Conservation (phyloP, 2,329 filamentous ascomycete species). For the Teratosphaeria nubilosa region DNA sequence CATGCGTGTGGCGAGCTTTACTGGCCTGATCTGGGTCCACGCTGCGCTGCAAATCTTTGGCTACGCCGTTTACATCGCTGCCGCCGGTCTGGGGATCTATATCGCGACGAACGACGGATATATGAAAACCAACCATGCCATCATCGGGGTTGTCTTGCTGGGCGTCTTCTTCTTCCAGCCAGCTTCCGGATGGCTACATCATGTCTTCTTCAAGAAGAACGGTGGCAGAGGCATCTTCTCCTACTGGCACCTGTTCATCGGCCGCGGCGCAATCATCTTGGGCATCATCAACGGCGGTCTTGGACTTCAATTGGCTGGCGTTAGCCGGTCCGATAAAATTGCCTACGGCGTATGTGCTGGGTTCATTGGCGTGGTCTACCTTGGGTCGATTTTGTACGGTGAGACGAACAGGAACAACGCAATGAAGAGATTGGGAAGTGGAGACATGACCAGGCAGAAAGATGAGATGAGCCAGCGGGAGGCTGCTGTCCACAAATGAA, state of each 20-base stretch:
- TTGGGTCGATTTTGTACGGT: conserved; percentile 22
- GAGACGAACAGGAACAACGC: conserved; percentile 14
- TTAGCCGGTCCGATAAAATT: conserved; percentile 23
- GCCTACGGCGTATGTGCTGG: conserved; percentile 42
- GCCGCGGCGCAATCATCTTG: conserved; percentile 34
- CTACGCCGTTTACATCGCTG: conserved; percentile 38
- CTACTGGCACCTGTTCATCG: conserved; percentile 24
- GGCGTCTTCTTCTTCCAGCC: conserved; percentile 45
- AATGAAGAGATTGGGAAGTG: background rate
- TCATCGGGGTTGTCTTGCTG: conserved; percentile 46
- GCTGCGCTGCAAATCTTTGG: conserved; percentile 39
- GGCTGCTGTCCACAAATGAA: background rate
- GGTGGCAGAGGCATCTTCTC: conserved; percentile 37
- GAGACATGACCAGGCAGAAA: background rate
- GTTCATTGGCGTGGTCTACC: conserved; percentile 35
- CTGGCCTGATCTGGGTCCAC: conserved; percentile 35
- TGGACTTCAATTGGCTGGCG: conserved; percentile 39
- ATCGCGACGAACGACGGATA: conserved; percentile 32
- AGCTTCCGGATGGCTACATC: conserved; percentile 42
- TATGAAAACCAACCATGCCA: conserved; percentile 36
- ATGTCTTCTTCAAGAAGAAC: conserved; percentile 40
- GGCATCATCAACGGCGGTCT: conserved; percentile 50
- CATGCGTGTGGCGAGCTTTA: conserved; percentile 34
- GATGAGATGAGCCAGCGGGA: background rate
- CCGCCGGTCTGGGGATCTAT: conserved; percentile 42